Base-by-base conservation (phyloP, 2,329 filamentous ascomycete species). In the Cordyceps cateniannulata region DNA sequence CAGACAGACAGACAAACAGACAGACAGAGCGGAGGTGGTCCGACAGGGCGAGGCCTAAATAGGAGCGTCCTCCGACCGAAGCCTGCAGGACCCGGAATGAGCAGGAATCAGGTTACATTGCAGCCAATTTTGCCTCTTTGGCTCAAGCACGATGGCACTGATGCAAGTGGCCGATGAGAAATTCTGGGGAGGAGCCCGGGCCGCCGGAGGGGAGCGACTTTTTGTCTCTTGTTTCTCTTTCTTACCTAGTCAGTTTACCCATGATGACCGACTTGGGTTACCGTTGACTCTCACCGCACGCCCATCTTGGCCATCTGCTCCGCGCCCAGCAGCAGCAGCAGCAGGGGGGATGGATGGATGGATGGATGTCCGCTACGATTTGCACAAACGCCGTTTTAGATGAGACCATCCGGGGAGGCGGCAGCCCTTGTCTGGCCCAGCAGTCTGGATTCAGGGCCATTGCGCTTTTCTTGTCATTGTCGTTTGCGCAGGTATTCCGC, bases 101-200 rank as follows among this genome's bases (percentile, higher is more conserved):
- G 32, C 44, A 47, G 32, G 32, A n/a, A n/a, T n/a, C n/a, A n/a
- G 44, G 42, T 56, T 38, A 12, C 54, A 38, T 35, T 57, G 42
- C 54, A 47, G 54, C 3, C 27, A n/a, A 22, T 47, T 10, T 18
- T 47, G 3, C 22, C 22, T 47, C 3, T 47, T 22, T 38, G 27
- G 51, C 51, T 27, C 24, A 6, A 27, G 22, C 16, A 6, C 38
- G 54, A 57, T 57, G 54, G n/a, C 54, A 57, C 29, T 48, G 54
- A 48, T 57, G 54, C 54, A n/a, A 14, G n/a, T 8, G 38, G 20
- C 54, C 45, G 54, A 57, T 57, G 54, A 27, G 40, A 57, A 57
- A 38, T 38, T 42, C 25, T 42, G 54, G 54, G 54, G 29, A 38
- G 32, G 29, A n/a, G 9, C 3, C 18, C n/a, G 10, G 47, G 24